Evolutionary conservation across 345 rosid genomes (phyloP).

Genomic region (Litchi chinensis): DNA sequence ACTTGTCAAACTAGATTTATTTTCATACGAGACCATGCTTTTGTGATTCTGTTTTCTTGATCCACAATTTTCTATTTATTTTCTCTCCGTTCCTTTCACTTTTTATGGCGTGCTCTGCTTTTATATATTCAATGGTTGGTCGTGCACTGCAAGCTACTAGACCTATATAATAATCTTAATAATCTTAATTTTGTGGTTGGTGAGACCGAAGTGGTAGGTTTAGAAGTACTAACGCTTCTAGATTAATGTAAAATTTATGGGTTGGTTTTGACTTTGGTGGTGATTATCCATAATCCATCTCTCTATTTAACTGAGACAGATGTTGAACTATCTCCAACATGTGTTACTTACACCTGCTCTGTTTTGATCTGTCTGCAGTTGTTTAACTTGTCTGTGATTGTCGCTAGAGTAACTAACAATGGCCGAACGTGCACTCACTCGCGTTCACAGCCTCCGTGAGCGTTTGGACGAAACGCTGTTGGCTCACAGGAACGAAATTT

Average conservation of each 20-base stretch:
- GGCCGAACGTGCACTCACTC: slow-evolving; percentile 58
- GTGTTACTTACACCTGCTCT: neutral
- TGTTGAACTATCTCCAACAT: slow-evolving; percentile 2
- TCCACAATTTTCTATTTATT: neutral
- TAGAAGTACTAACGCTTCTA: slow-evolving; percentile 24
- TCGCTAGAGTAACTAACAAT: slow-evolving; percentile 35
- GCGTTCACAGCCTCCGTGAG: slow-evolving; percentile 69
- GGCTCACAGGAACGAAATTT: slow-evolving; percentile 62
- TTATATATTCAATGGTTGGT: neutral
- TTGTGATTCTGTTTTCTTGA: neutral
- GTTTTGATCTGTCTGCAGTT: slow-evolving; percentile 11
- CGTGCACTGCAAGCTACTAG: neutral
- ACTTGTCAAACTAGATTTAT: neutral
- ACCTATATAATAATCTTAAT: neutral
- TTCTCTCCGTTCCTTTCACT: neutral
- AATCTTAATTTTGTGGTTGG: slow-evolving; percentile 17
- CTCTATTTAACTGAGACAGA: slow-evolving; percentile 10
- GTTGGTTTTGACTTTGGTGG: slow-evolving; percentile 22
- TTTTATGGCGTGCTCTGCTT: neutral
- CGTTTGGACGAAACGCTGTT: slow-evolving; percentile 77
- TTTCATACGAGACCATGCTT: neutral
- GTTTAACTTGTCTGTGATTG: slow-evolving; percentile 2
- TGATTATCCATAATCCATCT: slow-evolving; percentile 13
- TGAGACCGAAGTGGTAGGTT: slow-evolving; percentile 32
- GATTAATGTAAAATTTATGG: slow-evolving; percentile 20